Evolutionary conservation across 148 eudicot genomes (phyloP).

Genomic region (Mesembryanthemum crystallinum): DNA sequence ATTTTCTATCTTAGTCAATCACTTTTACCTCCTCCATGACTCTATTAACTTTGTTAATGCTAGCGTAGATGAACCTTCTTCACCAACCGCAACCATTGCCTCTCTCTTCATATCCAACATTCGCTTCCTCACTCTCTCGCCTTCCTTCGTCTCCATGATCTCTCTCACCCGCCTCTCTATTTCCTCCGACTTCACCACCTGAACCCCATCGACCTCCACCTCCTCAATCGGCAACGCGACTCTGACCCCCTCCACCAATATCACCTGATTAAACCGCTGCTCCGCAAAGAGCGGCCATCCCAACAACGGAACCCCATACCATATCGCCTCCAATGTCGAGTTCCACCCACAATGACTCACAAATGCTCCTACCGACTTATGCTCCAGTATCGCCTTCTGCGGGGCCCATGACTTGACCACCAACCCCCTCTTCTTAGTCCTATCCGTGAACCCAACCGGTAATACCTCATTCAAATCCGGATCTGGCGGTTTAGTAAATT

Average conservation of each 20-base stretch:
- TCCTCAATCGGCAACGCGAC: constrained; percentile 26
- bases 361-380: constrained; percentile 29
- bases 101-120: constrained; percentile 25
- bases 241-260: constrained; percentile 30
- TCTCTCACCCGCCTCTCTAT: constrained; percentile 33
- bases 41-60: constrained; percentile 21
- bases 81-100: constrained; percentile 2
- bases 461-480: constrained; percentile 19
- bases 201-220: constrained; percentile 10
- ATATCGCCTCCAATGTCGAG: constrained; percentile 27
- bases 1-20: no score
- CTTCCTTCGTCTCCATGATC: constrained; percentile 24
- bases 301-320: constrained; percentile 29
- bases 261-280: constrained; percentile 27
- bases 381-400: constrained; percentile 28
- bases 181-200: constrained; percentile 17
- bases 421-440: constrained; percentile 28
- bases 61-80: neutral
- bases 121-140: constrained; percentile 23
- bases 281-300: constrained; percentile 43
- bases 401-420: constrained; percentile 38
- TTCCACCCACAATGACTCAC: constrained; percentile 50
- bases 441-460: constrained; percentile 30
- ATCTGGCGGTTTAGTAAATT: constrained; percentile 5
- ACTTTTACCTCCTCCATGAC: neutral